phyloP scores from a whole-genome alignment of 805 yeast species.

The Suhomyces sp. region DNA sequence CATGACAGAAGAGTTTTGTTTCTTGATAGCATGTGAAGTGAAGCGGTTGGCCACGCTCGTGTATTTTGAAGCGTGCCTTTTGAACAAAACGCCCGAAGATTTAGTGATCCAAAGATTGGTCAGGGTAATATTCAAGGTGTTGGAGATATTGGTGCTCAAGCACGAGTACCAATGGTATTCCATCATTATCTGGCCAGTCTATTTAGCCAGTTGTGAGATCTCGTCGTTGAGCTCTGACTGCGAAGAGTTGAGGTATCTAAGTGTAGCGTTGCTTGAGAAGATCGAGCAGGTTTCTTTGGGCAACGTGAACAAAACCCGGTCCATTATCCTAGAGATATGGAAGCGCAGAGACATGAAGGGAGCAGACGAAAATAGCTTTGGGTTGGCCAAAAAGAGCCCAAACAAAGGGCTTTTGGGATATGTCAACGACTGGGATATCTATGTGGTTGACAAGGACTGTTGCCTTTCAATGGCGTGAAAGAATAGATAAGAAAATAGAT shows the following conservation, averaged over 20 bases:
- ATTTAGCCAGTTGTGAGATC: constrained; percentile 25
- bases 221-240: constrained; percentile 19
- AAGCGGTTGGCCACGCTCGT: constrained; percentile 22
- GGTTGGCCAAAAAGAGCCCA: constrained; percentile 6
- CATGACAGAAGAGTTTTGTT: constrained; percentile 22
- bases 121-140: constrained; percentile 13
- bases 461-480: constrained; percentile 16
- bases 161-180: constrained; percentile 28
- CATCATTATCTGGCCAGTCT: constrained; percentile 30
- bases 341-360: constrained; percentile 25
- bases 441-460: constrained; percentile 24
- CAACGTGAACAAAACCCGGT: constrained; percentile 22
- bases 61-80: constrained; percentile 26
- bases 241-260: constrained; percentile 24
- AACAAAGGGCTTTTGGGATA: constrained; percentile 12
- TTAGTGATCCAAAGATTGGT: constrained; percentile 13
- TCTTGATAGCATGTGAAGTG: constrained; percentile 25
- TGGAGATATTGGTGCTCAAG: constrained; percentile 24
- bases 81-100: constrained; percentile 24
- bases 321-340: constrained; percentile 25
- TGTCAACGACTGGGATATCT: constrained; percentile 31
- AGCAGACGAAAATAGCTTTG: constrained; percentile 18
- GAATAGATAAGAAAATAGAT: no score
- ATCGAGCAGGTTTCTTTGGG: constrained; percentile 24
- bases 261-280: constrained; percentile 22